Conservation (phyloP, 208 protist genomes). For the Vickermania ingenoplastis region DNA sequence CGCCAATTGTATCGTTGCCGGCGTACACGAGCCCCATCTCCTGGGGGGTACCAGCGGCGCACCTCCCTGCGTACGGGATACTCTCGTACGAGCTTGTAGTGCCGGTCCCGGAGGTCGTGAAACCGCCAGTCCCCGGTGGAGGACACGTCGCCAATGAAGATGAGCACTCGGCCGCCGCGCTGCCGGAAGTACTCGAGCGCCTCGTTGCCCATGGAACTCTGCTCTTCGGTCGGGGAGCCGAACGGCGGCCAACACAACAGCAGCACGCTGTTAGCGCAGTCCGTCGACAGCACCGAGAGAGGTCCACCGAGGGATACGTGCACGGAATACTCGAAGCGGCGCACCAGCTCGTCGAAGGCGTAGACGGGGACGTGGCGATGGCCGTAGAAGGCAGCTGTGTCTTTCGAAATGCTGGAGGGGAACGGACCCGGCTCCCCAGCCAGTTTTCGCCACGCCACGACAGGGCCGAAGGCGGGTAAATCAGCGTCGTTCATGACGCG, state of each 20-base stretch:
- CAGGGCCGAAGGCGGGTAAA: constrained; percentile 3
- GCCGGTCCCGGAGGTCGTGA: constrained; percentile 70
- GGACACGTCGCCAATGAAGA: constrained; percentile 83
- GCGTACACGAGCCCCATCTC: constrained; percentile 87
- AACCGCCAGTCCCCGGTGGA: constrained; percentile 86
- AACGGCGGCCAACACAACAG: constrained; percentile 87
- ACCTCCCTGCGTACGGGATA: constrained; percentile 82
- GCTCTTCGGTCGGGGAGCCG: constrained; percentile 74
- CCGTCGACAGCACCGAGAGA: constrained; percentile 57
- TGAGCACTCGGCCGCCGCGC: constrained; percentile 56
- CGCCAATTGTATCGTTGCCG: constrained; percentile 83
- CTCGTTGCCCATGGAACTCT: constrained; percentile 89
- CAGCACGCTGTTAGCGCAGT: constrained; percentile 53
- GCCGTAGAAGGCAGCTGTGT: constrained; percentile 49
- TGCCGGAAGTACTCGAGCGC: constrained; percentile 77
- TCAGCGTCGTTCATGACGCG: constrained; percentile 48
- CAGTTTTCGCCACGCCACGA: constrained; percentile 8
- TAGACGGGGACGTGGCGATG: constrained; percentile 60
- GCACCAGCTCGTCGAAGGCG: constrained; percentile 74
- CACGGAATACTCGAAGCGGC: constrained; percentile 70
- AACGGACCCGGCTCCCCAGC: background rate
- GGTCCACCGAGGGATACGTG: constrained; percentile 72
- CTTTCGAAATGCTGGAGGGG: constrained; percentile 7
- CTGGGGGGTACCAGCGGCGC: constrained; percentile 74
- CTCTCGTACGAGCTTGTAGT: constrained; percentile 73